phyloP scores from a whole-genome alignment of 2,329 filamentous ascomycete species.

The Beauveria brongniartii region DNA sequence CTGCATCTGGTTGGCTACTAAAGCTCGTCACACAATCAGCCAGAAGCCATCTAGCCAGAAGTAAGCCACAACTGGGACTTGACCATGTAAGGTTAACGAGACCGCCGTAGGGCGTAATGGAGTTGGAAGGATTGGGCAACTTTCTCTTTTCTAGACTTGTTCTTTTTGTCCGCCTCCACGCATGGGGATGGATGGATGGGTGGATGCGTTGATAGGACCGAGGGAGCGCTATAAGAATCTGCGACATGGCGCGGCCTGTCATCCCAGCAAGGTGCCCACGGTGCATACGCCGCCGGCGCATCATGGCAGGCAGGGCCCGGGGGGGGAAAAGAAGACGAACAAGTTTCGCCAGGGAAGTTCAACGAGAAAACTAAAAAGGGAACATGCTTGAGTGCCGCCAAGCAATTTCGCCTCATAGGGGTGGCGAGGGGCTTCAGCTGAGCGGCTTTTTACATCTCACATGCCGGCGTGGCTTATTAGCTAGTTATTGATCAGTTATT shows the following conservation, averaged over 20 bases:
- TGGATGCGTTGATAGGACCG: background rate
- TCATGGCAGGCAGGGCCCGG: background rate
- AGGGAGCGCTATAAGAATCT: conserved; percentile 1
- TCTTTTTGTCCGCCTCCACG: conserved; percentile 4
- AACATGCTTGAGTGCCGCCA: background rate
- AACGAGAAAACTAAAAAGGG: background rate
- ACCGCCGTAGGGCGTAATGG: conserved; percentile 1
- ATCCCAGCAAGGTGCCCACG: background rate
- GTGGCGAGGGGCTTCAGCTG: conserved; percentile 9
- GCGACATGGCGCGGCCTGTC: background rate
- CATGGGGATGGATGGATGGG: background rate
- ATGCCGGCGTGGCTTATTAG: background rate
- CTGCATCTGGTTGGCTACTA: background rate
- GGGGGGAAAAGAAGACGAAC: background rate
- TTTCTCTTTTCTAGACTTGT: background rate
- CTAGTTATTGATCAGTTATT: too few species aligned
- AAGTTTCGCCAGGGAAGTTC: background rate
- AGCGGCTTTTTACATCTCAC: background rate
- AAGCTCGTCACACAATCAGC: background rate
- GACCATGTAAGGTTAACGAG: conserved; percentile 7
- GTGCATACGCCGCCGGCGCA: background rate
- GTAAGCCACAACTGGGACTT: conserved; percentile 9
- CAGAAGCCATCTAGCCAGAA: background rate
- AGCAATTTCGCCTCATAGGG: conserved; percentile 1
- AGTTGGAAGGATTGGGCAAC: background rate